phyloP scores from a whole-genome alignment of 306 rosid genomes.

The Sphenostylis stenocarpa region DNA sequence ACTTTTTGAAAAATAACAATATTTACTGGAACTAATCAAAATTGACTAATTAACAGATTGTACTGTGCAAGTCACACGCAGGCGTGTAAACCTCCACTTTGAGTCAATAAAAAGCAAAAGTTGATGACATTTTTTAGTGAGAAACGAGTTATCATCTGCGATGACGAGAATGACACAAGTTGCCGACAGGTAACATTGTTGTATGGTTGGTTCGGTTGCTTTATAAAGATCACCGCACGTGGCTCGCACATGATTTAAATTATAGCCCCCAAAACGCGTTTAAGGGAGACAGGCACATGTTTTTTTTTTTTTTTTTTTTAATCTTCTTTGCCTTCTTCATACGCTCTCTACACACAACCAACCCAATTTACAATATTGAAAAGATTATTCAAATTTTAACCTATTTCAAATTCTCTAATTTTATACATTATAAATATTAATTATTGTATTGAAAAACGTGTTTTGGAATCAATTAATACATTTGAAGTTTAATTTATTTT shows the following conservation, averaged over 20 bases:
- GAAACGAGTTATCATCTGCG: slow-evolving; percentile 7
- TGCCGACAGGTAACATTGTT: slow-evolving; percentile 52
- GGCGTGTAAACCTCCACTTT: slow-evolving; percentile 15
- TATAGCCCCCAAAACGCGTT: slow-evolving; percentile 46
- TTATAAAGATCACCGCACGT: slow-evolving; percentile 41
- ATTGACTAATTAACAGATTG: not conserved
- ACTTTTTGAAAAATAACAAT: not conserved
- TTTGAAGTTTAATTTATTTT: too few species aligned
- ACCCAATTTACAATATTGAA: not conserved
- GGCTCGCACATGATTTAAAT: slow-evolving; percentile 50
- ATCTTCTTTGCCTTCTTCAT: not conserved
- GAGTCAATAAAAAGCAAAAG: slow-evolving; percentile 45
- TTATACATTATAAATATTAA: too few species aligned
- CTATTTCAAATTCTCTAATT: not conserved
- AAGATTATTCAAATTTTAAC: not conserved
- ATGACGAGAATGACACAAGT: too few species aligned
- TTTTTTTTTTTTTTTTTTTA: too few species aligned
- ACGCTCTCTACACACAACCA: not conserved
- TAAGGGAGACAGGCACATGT: not conserved
- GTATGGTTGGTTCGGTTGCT: slow-evolving; percentile 29
- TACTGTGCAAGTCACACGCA: not conserved
- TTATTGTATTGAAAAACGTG: too few species aligned
- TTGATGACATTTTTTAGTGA: slow-evolving; percentile 41
- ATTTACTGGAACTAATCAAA: not conserved
- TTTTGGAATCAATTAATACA: too few species aligned